Evolutionary conservation across 2,329 filamentous ascomycete species (phyloP).

Genomic region (Exophiala viscosa): DNA sequence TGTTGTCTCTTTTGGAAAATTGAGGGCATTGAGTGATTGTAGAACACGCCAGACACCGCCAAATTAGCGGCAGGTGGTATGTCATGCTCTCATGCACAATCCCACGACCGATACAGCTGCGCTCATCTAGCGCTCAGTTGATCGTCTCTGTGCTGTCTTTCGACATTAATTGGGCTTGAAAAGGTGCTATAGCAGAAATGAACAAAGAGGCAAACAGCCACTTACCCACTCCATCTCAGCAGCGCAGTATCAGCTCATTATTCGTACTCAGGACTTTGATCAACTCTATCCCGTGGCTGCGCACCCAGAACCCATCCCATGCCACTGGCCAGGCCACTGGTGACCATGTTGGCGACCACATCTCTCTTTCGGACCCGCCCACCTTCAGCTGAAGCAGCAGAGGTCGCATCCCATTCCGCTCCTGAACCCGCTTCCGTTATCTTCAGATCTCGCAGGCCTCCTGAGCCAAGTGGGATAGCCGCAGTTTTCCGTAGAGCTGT

Average conservation of each 20-base stretch:
- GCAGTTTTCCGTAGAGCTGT: constrained; percentile 45
- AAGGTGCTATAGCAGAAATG: no score
- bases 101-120: background rate
- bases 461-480: constrained; percentile 40
- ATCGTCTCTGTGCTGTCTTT: background rate
- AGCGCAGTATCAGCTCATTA: background rate
- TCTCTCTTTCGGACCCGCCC: constrained; percentile 46
- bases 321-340: constrained; percentile 58
- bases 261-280: background rate
- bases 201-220: background rate
- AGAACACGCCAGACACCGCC: no score
- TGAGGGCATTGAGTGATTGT: no score
- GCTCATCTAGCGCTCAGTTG: background rate
- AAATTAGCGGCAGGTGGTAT: no score
- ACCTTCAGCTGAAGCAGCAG: constrained; percentile 19
- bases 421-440: constrained; percentile 3
- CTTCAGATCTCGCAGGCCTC: constrained; percentile 16
- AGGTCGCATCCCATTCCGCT: constrained; percentile 3
- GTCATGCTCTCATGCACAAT: no score
- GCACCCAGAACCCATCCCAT: constrained; percentile 63
- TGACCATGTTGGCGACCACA: constrained; percentile 62
- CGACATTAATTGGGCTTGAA: no score
- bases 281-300: constrained; percentile 33
- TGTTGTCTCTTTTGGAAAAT: no score
- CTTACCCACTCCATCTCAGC: background rate